Percentiles rank a stretch among this genome's conserved stretches.
Evolutionary conservation across 345 rosid species (phyloP).

Genomic region (Sonneratia alba): DNA sequence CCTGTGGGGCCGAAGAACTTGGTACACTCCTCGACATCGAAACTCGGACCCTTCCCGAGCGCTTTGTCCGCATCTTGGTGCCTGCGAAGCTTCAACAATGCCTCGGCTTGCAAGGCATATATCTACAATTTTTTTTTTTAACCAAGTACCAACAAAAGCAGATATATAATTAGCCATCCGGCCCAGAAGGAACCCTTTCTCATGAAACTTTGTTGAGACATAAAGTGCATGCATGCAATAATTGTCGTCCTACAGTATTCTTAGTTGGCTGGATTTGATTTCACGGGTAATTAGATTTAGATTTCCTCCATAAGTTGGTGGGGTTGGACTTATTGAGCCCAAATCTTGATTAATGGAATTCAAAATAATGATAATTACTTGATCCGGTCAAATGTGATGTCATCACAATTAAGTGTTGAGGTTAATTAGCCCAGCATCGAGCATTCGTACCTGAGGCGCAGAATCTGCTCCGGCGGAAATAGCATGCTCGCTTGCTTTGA

Average conservation of each 20-base stretch:
- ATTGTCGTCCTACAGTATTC: too few relatives aligned
- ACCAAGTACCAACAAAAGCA: too few relatives aligned
- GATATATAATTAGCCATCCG: too few relatives aligned
- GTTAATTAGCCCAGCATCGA: not conserved
- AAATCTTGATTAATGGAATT: not conserved
- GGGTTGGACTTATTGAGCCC: not conserved
- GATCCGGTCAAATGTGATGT: too few relatives aligned
- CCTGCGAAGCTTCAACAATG: conserved; percentile 53
- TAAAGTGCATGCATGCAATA: too few relatives aligned
- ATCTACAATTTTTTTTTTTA: conserved; percentile 23
- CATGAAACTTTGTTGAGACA: too few relatives aligned
- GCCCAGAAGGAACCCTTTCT: too few relatives aligned
- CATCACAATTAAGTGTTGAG: too few relatives aligned
- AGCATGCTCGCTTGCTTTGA: conserved; percentile 44
- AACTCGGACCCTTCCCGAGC: conserved; percentile 45
- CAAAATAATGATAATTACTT: not conserved
- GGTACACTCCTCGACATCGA: conserved; percentile 50
- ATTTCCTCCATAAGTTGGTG: too few relatives aligned
- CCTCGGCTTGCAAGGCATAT: conserved; percentile 88
- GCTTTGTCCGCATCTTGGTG: conserved; percentile 74
- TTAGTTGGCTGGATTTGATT: too few relatives aligned
- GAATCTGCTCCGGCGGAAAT: conserved; percentile 75
- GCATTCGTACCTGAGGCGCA: conserved; percentile 55
- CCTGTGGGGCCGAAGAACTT: conserved; percentile 66
- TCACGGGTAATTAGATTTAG: too few relatives aligned